A percentile compares a stretch with the other conserved stretches of the same genome.
phyloP scores from a whole-genome alignment of 2,329 filamentous ascomycete genomes.

The Clarireedia hainanense region DNA sequence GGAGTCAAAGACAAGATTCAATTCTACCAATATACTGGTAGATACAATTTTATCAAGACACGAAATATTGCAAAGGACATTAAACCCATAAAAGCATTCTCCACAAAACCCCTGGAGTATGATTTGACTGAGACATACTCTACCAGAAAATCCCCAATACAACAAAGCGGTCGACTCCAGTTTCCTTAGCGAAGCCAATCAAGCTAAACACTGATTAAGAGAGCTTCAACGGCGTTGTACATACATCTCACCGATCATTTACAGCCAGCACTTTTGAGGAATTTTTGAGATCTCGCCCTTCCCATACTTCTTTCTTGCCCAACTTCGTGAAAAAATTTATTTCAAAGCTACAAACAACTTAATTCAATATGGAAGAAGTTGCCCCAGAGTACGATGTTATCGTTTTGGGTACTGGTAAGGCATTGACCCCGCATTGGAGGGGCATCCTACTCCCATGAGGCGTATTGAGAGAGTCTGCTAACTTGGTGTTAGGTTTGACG shows the following conservation, averaged over 20 bases:
- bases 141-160: conserved; percentile 20
- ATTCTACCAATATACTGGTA: not conserved
- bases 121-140: conserved; percentile 10
- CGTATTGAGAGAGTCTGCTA: conserved; percentile 17
- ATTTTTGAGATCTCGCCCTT: not conserved
- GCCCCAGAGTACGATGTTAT: conserved; percentile 98
- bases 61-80: no score
- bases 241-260: conserved; percentile 19
- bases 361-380: conserved; percentile 80
- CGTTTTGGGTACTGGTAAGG: conserved; percentile 90
- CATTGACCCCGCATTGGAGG: conserved; percentile 32
- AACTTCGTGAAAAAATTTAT: not conserved
- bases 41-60: not conserved
- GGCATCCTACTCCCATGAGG: conserved; percentile 14
- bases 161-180: conserved; percentile 19
- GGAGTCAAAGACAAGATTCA: not conserved
- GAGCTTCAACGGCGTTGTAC: conserved; percentile 7
- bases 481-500: conserved; percentile 63
- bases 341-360: conserved; percentile 26
- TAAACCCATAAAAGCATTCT: not conserved
- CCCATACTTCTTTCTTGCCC: not conserved
- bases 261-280: conserved; percentile 8
- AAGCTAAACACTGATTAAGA: conserved; percentile 9
- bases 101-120: conserved; percentile 10
- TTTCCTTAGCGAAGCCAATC: conserved; percentile 25